Conservation (phyloP, 1,284 basidiomycete species). For the Ceratobasidium sp. region DNA sequence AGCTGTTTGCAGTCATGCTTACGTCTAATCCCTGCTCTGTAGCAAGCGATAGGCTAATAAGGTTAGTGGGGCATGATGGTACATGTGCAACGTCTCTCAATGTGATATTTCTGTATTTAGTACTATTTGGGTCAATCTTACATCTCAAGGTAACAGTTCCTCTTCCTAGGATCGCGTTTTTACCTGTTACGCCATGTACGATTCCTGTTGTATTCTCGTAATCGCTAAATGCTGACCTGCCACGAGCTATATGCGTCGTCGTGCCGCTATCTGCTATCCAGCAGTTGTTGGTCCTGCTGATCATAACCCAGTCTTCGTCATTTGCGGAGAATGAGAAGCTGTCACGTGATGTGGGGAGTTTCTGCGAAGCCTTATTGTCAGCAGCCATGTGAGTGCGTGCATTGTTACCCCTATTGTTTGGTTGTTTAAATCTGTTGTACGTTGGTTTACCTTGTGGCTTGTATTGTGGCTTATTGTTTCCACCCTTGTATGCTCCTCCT, state of each 20-base stretch:
- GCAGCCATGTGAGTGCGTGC: background rate
- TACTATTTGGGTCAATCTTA: background rate
- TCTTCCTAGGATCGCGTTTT: background rate
- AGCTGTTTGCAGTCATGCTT: background rate
- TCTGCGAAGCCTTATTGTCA: background rate
- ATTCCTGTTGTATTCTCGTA: background rate
- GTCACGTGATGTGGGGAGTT: background rate
- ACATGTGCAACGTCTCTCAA: background rate
- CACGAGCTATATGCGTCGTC: slow-evolving; percentile 1
- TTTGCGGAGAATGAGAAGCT: background rate
- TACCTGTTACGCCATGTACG: background rate
- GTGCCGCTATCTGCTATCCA: background rate
- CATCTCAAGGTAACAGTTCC: background rate
- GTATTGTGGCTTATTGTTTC: background rate
- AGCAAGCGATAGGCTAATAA: background rate
- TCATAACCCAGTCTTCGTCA: background rate
- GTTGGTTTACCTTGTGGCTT: background rate
- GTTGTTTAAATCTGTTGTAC: background rate
- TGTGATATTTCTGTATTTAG: background rate
- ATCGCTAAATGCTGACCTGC: background rate
- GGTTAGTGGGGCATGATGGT: slow-evolving; percentile 6
- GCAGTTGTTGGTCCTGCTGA: background rate
- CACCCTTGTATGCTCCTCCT: background rate
- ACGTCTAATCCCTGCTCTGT: background rate
- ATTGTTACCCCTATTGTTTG: background rate